Conservation (phyloP, 225 moss, liverwort and hornwort species). For the Physcomitrellopsis africana region DNA sequence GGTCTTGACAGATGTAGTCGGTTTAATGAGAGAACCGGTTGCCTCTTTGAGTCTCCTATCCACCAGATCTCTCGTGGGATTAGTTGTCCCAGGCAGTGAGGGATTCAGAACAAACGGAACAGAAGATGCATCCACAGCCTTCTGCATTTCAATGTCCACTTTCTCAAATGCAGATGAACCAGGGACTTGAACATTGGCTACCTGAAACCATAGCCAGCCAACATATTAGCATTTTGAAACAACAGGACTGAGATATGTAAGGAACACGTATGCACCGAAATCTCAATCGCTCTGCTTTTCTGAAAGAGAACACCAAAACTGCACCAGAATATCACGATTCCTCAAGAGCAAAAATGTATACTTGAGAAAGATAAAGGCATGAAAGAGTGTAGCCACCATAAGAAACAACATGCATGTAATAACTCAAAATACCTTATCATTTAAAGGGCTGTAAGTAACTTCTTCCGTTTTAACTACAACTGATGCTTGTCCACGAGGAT, state of each 20-base stretch:
- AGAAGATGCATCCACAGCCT: conserved; percentile 26
- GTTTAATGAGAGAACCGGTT: conserved; percentile 4
- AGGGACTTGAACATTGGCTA: conserved; percentile 29
- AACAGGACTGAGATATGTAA: not conserved
- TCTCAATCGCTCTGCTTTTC: conserved; percentile 15
- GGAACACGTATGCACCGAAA: conserved; percentile 5
- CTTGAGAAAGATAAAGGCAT: not conserved
- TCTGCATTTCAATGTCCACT: conserved; percentile 26
- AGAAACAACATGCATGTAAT: conserved; percentile 16
- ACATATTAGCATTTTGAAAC: conserved; percentile 5
- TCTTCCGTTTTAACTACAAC: conserved; percentile 49
- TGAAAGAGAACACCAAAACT: conserved; percentile 10
- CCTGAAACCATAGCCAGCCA: conserved; percentile 45
- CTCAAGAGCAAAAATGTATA: not conserved
- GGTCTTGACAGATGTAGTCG: conserved; percentile 33
- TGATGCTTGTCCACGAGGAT: conserved; percentile 33
- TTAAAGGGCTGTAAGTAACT: conserved; percentile 35
- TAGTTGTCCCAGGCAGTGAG: conserved; percentile 18
- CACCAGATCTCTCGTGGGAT: conserved; percentile 20
- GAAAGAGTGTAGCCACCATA: conserved; percentile 13
- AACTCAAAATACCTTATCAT: conserved; percentile 38
- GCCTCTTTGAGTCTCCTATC: conserved; percentile 27
- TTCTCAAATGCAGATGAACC: conserved; percentile 31
- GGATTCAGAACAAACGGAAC: conserved; percentile 10
- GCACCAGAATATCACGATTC: not conserved